Evolutionary conservation across 225 moss, liverwort and hornwort species (phyloP), one percentile per base, ranked within the genome.

Genomic region (Straminergon stramineum): DNA sequence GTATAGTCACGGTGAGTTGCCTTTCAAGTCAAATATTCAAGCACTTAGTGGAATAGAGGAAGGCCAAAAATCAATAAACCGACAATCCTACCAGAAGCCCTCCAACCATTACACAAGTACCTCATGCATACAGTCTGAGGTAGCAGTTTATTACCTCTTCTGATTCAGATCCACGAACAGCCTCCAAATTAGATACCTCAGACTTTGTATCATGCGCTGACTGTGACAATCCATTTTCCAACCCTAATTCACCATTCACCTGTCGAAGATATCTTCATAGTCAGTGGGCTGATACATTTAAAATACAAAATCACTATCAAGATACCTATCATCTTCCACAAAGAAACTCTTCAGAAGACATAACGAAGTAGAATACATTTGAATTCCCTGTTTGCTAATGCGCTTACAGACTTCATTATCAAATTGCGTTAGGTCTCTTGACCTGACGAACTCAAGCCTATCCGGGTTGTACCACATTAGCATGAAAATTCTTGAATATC

Each of bases 191-290:
- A 79, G 95, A 86, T 74, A 87, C 52, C 65, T 93, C 92, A 66
- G 90, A 78, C 88, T 94, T 96, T 51, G 89, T 89, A 86, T 91
- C 92, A 58, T 91, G 84, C 79, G 79, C 90, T 55, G 86, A 90
- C 71, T 92, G 95, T n/a, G 92, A 93, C 71, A 89, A 92, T 32
- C 93, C 95, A 90, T 93, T 93, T 81, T 91, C 91, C 88, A 93
- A 86, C 56, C 91, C 90, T 82, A 27, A 73, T 84, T 92, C 93
- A 88, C 81, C 84, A 84, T 93, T 91, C 60, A 87, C 92, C 91
- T 91, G 86, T n/a, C 85, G 21, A 91, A 89, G 60, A 41, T 71
- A 82, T 65, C 66, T 58, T 73, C 65, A 43, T 45, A 71, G 60
- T 93, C 66, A 93, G 78, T 82, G 58, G 70, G 53, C 56, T 61